Conservation (phyloP, 2,329 filamentous ascomycete species). For the Pseudopyrenochaeta lycopersici region DNA sequence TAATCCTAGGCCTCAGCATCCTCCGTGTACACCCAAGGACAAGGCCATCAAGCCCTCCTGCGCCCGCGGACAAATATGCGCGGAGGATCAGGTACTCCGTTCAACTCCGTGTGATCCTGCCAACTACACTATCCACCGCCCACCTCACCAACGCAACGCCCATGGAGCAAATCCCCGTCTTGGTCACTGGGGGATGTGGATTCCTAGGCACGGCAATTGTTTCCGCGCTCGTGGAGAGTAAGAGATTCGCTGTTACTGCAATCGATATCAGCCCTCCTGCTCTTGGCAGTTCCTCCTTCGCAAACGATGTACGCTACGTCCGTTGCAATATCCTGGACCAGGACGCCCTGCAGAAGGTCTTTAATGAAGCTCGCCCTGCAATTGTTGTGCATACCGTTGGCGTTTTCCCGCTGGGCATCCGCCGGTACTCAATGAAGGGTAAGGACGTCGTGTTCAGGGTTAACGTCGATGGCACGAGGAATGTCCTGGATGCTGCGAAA, state of each 20-base stretch:
- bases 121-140: not conserved
- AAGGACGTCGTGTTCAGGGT: slow-evolving; percentile 74
- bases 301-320: slow-evolving; percentile 43
- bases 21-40: not conserved
- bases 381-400: slow-evolving; percentile 90
- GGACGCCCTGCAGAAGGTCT: slow-evolving; percentile 50
- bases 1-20: not conserved
- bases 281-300: slow-evolving; percentile 35
- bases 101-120: slow-evolving; percentile 5
- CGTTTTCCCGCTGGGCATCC: slow-evolving; percentile 50
- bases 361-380: slow-evolving; percentile 74
- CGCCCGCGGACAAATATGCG: slow-evolving; percentile 3
- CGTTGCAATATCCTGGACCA: slow-evolving; percentile 52
- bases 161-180: slow-evolving; percentile 44
- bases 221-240: slow-evolving; percentile 46
- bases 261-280: slow-evolving; percentile 51
- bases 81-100: not conserved
- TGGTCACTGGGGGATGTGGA: slow-evolving; percentile 59
- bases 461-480: slow-evolving; percentile 86
- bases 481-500: slow-evolving; percentile 77
- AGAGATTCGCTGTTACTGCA: slow-evolving; percentile 51
- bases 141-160: slow-evolving; percentile 1
- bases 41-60: not conserved
- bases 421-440: slow-evolving; percentile 51
- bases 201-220: slow-evolving; percentile 57